A percentile compares a stretch with the other conserved stretches of the same genome.
These are phyloP conservation scores for Camelina neglecta DNA, from an alignment of 345 rosid species.

Conservation along the genomic window DNA sequence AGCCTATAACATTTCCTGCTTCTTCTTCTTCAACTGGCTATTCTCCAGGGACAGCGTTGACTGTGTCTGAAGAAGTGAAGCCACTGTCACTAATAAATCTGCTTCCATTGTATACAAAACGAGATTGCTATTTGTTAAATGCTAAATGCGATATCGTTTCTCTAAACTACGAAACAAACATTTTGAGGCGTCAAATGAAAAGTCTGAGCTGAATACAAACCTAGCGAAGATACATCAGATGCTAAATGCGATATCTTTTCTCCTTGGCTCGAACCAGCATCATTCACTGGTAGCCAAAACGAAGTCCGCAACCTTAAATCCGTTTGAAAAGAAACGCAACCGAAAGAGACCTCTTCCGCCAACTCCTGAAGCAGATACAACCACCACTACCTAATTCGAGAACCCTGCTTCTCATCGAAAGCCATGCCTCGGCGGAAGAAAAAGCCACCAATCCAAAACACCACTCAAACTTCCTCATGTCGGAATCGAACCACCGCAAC, in stretches of 20 bases:
- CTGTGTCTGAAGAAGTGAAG: conserved; percentile 63
- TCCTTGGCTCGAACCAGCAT: conserved; percentile 48
- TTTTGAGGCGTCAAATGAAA: conserved; percentile 75
- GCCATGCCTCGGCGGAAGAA: too few relatives aligned
- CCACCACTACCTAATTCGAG: too few relatives aligned
- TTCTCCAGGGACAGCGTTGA: conserved; percentile 64
- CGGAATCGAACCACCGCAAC: too few relatives aligned
- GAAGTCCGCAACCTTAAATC: too few relatives aligned
- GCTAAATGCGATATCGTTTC: too few relatives aligned
- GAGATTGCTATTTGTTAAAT: conserved; percentile 5
- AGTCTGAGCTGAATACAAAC: conserved; percentile 73
- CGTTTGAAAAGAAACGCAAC: too few relatives aligned
- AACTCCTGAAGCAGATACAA: too few relatives aligned
- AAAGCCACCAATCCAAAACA: too few relatives aligned
- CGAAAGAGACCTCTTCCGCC: too few relatives aligned
- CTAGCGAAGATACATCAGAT: conserved; percentile 51
- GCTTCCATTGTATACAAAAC: conserved; percentile 51
- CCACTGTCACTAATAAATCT: conserved; percentile 59
- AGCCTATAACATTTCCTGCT: conserved; percentile 52
- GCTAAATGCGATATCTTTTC: conserved; percentile 39
- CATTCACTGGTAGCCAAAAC: too few relatives aligned
- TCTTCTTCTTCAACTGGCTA: conserved; percentile 52
- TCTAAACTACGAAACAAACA: conserved; percentile 39
- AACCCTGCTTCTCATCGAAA: too few relatives aligned
- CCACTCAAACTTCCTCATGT: too few relatives aligned